Base-by-base conservation (phyloP, 2,329 filamentous ascomycete species). In the Malbranchea cinnamomea region DNA sequence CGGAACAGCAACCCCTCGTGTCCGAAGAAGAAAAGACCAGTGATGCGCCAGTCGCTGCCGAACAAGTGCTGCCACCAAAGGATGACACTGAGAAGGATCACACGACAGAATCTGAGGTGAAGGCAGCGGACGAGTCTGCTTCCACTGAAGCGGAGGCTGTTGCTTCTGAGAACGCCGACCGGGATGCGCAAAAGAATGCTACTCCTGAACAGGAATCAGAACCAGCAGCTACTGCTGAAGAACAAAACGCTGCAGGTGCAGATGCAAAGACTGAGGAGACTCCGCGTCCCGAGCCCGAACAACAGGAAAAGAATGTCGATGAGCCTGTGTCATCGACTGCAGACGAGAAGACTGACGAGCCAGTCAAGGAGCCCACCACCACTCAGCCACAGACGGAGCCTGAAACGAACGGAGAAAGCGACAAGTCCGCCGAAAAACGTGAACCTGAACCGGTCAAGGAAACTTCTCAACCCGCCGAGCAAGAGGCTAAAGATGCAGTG, bases 61-160 rank as follows among this genome's bases (percentile, higher is more conserved):
- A 22, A 9, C 9, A 22, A 22, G 2, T 11, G 11, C 9, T 22
- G 9, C 2, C 11, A 22, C 9, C 9, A 11, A 11, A 22, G 20
- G 20, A 9, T 3, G 20, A 22, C 20, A 3, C 20, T 22, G 20
- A 9, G 9, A 22, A 22, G 11, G 20, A 22, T 22, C 9, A 22
- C 9, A 9, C 20, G 11, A 11, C 20, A 22, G 20, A 22, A 11
- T 9, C 3, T 22, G 20, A 9, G 9, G 20, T 26, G 5, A 15
- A 24, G 28, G n/a, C n/a, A n/a, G n/a, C n/a, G n/a, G n/a, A n/a
- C n/a, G n/a, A n/a, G n/a, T n/a, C n/a, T n/a, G n/a, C n/a, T n/a
- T n/a, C n/a, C n/a, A n/a, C n/a, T n/a, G n/a, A n/a, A 10, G 32
- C 39, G 18, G 33, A 35, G 25, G 16, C 30, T 7, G 31, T 30